A percentile compares a stretch with the other conserved stretches of the same genome.
These are phyloP conservation scores for Aspergillus homomorphus DNA, from an alignment of 495 filamentous ascomycete species.

Conservation along the genomic window DNA sequence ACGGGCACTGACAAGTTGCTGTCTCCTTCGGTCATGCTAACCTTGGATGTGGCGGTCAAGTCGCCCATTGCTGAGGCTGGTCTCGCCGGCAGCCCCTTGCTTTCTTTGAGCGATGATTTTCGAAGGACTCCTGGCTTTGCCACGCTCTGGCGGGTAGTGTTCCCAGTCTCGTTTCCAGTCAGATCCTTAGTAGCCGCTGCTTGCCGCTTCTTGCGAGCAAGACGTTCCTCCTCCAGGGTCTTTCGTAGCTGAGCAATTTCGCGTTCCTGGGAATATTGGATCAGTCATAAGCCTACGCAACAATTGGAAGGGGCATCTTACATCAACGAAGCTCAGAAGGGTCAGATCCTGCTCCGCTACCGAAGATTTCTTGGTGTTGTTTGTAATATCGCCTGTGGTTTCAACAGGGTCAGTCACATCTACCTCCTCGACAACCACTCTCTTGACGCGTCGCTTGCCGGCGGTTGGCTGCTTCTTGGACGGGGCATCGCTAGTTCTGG, in stretches of 20 bases:
- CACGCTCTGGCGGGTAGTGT: conserved; percentile 37
- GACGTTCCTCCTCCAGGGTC: conserved; percentile 48
- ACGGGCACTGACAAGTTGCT: conserved; percentile 31
- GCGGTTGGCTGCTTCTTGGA: conserved; percentile 39
- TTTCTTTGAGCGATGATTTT: conserved; percentile 48
- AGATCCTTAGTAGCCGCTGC: conserved; percentile 29
- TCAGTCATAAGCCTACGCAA: background rate
- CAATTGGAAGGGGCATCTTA: conserved; percentile 16
- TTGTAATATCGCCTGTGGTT: conserved; percentile 32
- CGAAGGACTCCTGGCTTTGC: conserved; percentile 36
- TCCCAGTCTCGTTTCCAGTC: conserved; percentile 32
- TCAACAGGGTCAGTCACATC: conserved; percentile 32
- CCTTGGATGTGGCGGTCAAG: conserved; percentile 28
- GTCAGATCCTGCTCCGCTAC: conserved; percentile 37
- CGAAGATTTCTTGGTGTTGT: conserved; percentile 33
- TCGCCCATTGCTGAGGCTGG: conserved; percentile 42
- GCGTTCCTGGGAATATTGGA: conserved; percentile 26
- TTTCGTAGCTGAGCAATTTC: conserved; percentile 49
- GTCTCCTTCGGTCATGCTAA: conserved; percentile 28
- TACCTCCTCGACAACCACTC: conserved; percentile 41
- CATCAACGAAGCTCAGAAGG: conserved; percentile 47
- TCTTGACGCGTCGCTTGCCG: conserved; percentile 45
- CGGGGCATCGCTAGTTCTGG: conserved; percentile 8
- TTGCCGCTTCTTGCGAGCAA: conserved; percentile 45
- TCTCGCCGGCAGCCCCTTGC: conserved; percentile 27